Base-by-base conservation (phyloP, 306 rosid species). In the Rosa rugosa region DNA sequence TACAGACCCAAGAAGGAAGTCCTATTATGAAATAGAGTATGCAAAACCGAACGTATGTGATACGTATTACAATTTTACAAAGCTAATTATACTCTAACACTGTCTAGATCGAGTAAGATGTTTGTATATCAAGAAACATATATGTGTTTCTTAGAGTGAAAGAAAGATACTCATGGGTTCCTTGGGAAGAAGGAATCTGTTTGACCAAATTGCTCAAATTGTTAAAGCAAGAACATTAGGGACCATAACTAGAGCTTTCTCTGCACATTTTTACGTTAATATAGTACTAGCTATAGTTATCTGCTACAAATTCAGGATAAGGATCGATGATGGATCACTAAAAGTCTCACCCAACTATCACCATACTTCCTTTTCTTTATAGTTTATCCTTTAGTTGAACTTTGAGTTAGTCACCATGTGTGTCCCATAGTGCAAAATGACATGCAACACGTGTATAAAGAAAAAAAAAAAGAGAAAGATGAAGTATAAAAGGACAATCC, bases 381-480 rank as follows among this genome's bases (percentile, higher is more conserved):
- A n/a, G n/a, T n/a, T n/a, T 79, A 51, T 71, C 70, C 70, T 83
- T 68, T 4, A 60, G 9, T 71, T 45, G 16, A 60, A 60, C 47
- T 50, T 51, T 50, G 69, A 87, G 76, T 80, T 79, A 54, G 76
- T 77, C 74, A 51, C 74, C 53, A 69, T 77, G 71, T 82, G 81
- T 83, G 81, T 82, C 88, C 71, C 80, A 74, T 78, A 69, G 72
- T 66, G 81, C 87, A 87, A 84, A 81, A 77, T 79, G 90, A 86
- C 81, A 65, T 57, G 76, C 87, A 81, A 77, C 65, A 27, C 68
- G 56, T 76, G 47, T 8, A 46, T 18, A 27, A 40, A 71, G 5
- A 60, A 63, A 77, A 75, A 66, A 66, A 63, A 59, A 23, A 1
- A 23, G 18, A 60, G 66, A 25, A 13, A 63, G 10, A 59, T 0